A percentile compares a stretch with the other conserved stretches of the same genome.
phyloP scores from a whole-genome alignment of 495 filamentous ascomycete species.

The Tuber brumale region DNA sequence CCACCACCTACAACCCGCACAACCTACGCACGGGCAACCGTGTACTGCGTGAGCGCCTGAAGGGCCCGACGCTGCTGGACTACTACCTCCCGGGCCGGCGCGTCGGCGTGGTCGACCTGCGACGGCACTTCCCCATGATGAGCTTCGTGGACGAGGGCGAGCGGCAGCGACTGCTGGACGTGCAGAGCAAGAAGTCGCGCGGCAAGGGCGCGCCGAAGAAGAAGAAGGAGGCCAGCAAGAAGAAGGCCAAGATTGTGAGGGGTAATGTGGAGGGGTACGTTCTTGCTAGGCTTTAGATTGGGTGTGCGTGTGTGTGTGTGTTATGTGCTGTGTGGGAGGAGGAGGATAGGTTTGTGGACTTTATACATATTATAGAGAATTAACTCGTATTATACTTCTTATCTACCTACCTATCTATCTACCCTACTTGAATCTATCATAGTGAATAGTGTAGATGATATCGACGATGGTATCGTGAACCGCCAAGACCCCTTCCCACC shows the following conservation, averaged over 20 bases:
- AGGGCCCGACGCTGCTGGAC: constrained; percentile 65
- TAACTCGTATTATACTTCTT: not conserved
- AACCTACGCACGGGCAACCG: constrained; percentile 76
- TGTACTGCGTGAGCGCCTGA: constrained; percentile 74
- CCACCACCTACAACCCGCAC: constrained; percentile 79
- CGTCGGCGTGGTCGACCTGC: constrained; percentile 62
- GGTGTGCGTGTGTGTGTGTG: too few relatives aligned
- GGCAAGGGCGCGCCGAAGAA: constrained; percentile 92
- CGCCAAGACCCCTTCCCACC: not conserved
- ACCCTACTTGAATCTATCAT: too few relatives aligned
- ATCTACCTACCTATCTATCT: too few relatives aligned
- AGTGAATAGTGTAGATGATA: not conserved
- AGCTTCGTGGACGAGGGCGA: constrained; percentile 66
- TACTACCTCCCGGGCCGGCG: constrained; percentile 76
- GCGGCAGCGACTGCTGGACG: constrained; percentile 68
- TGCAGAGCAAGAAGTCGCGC: constrained; percentile 58
- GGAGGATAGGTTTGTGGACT: too few relatives aligned
- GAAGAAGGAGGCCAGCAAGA: constrained; percentile 45
- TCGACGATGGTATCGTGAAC: not conserved
- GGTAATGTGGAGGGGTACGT: not conserved
- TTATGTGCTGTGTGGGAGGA: not conserved
- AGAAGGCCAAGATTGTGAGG: constrained; percentile 26
- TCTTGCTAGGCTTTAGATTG: not conserved
- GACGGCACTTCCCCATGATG: constrained; percentile 56
- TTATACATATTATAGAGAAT: too few relatives aligned